Base-by-base conservation (phyloP, 2,329 filamentous ascomycete genomes). In the Endoconidiophora laricicola region DNA sequence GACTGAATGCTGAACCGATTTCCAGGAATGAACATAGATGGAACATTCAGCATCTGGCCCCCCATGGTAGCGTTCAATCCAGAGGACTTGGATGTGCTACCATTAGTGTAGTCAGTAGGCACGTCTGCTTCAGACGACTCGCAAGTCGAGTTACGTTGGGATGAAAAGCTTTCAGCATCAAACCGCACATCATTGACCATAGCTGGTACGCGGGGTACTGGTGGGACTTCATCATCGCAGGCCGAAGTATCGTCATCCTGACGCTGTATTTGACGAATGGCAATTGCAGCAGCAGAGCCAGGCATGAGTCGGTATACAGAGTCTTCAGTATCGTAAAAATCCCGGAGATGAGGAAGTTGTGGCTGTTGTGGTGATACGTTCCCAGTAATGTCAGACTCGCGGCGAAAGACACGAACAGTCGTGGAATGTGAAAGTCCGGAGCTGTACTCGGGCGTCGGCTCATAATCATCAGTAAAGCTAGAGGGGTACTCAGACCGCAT, bases 1-100 rank as follows among this genome's bases (percentile, higher is more conserved):
- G 74, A 76, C 49, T 72, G 69, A 45, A 75, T 71, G 54, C 74
- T 78, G 18, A 63, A 61, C 37, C 74, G 66, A 52, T 76, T 65
- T 53, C 63, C 61, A 40, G 67, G 61, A 47, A 66, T 58, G 46
- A 66, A 57, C 56, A 67, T 60, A 46, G 66, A 61, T 10, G 73
- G 74, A 12, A 76, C 66, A 47, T 63, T 62, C 6, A 77, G 63
- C 50, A 65, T 71, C 49, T 66, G 66, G 12, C 68, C 29, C n/a
- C 63, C 18, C 66, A 65, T 43, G 67, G 66, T 3, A 60, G 44
- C 55, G 58, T 6, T 60, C 59, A 41, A 16, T 10, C 40, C 26
- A n/a, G n/a, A 39, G 38, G 18, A 37, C 10, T 24, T 38, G 16
- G 39, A 29, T 20, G 44, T 23, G 10, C 44, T 26, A n/a, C 20